These are phyloP conservation scores for Rhodotorula sphaerocarpa DNA, from an alignment of 768 basidiomycete genomes.

Conservation along the genomic window DNA sequence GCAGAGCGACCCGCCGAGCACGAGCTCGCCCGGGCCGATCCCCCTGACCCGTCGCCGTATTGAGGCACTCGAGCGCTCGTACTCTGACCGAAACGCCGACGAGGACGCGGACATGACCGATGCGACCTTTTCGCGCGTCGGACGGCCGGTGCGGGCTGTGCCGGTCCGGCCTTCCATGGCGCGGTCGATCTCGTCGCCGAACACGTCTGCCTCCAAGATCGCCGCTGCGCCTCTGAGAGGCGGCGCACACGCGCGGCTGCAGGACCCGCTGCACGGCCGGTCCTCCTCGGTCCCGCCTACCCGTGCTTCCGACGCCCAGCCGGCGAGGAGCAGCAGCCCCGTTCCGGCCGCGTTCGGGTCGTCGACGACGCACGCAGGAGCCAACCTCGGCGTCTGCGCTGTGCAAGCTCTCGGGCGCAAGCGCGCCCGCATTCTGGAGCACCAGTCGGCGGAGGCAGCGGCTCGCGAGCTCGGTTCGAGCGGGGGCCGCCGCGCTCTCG, in stretches of 20 bases:
- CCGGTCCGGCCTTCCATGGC: not conserved
- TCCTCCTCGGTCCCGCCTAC: not conserved
- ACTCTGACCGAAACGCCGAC: not conserved
- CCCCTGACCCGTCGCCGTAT: not conserved
- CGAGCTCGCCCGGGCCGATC: slow-evolving; percentile 9
- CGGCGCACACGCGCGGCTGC: slow-evolving; percentile 5
- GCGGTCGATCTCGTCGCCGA: not conserved
- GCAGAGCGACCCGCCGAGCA: slow-evolving; percentile 28
- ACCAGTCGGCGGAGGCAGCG: not conserved
- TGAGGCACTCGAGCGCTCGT: not conserved
- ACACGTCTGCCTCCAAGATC: not conserved
- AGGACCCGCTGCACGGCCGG: not conserved
- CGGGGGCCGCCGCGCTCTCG: not conserved
- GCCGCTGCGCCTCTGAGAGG: not conserved
- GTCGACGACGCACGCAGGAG: slow-evolving; percentile 1
- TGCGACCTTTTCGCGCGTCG: not conserved
- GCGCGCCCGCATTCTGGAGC: slow-evolving; percentile 14
- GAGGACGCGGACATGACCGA: not conserved
- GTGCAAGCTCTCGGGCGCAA: slow-evolving; percentile 23
- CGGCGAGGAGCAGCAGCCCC: no score
- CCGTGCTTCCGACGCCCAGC: no score
- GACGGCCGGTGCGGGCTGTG: not conserved
- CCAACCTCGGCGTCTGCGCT: slow-evolving; percentile 17
- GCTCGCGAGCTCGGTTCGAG: not conserved
- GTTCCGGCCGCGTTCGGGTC: not conserved